Conservation (phyloP, 2,329 filamentous ascomycete species). For the Diaporthe sp. region DNA sequence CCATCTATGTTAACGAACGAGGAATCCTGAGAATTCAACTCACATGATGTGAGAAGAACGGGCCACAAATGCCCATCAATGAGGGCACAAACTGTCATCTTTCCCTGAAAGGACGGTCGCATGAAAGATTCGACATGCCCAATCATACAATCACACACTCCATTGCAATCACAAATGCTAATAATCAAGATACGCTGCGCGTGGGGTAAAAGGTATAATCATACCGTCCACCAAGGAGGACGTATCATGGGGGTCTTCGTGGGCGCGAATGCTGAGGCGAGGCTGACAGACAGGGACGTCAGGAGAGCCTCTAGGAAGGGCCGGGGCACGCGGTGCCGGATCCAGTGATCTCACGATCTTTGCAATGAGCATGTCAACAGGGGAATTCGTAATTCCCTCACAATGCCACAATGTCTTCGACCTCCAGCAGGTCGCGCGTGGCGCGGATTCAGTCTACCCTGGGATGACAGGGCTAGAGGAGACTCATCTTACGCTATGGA, state of each 20-base stretch:
- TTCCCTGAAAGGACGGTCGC: not conserved
- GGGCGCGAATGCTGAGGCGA: not conserved
- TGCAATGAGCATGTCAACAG: not conserved
- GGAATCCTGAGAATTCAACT: not conserved
- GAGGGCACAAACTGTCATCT: too few species aligned
- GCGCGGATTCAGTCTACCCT: not conserved
- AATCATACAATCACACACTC: not conserved
- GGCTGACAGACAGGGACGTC: not conserved
- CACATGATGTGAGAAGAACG: not conserved
- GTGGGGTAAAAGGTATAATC: not conserved
- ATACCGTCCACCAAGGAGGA: not conserved
- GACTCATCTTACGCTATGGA: not conserved
- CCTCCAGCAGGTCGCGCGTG: not conserved
- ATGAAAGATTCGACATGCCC: too few species aligned
- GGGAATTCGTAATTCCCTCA: not conserved
- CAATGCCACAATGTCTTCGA: not conserved
- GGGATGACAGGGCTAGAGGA: not conserved
- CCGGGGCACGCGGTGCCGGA: not conserved
- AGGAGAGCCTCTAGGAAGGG: too few species aligned
- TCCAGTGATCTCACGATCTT: not conserved
- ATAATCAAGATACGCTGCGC: not conserved
- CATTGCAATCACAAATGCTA: too few species aligned
- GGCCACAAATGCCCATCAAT: not conserved
- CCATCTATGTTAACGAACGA: not conserved
- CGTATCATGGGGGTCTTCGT: not conserved